Conservation (phyloP, 169 alveolate genomes). For the Plasmodium sp. region DNA sequence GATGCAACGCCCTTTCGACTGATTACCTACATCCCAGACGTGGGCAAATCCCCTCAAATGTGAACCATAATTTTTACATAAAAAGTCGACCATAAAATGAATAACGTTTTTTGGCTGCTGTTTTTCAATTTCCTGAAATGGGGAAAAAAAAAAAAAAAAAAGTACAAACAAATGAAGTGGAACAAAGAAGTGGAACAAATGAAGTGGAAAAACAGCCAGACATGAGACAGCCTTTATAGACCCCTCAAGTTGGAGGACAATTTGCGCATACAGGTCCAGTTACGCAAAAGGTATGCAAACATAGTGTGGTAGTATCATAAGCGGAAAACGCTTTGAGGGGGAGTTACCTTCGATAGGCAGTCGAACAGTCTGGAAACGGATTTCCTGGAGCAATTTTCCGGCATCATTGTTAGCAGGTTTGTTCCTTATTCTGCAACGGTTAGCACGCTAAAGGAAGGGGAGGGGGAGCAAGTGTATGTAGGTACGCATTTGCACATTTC, state of each 20-base stretch:
- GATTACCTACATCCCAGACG: slow-evolving; percentile 81
- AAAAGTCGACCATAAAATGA: slow-evolving; percentile 83
- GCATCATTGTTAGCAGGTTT: background rate
- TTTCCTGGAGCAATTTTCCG: background rate
- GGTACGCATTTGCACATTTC: background rate
- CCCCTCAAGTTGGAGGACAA: background rate
- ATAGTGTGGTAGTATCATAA: background rate
- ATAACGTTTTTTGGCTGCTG: slow-evolving; percentile 82
- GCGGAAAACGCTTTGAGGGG: background rate
- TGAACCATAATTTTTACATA: slow-evolving; percentile 83
- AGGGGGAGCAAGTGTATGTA: background rate
- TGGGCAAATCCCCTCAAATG: slow-evolving; percentile 82
- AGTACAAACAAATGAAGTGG: background rate
- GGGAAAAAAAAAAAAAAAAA: background rate
- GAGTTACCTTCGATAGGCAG: background rate
- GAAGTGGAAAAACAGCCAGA: background rate
- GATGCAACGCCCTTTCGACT: background rate
- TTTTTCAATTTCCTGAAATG: slow-evolving; percentile 76
- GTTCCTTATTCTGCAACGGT: background rate
- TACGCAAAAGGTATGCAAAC: background rate
- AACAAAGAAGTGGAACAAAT: background rate
- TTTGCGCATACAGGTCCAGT: background rate
- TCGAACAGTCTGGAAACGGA: background rate
- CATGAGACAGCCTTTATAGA: background rate
- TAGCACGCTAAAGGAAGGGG: background rate